A percentile compares a stretch with the other conserved stretches of the same genome.
Evolutionary conservation across 495 filamentous ascomycete genomes (phyloP).

Genomic region (Cercophora scortea): DNA sequence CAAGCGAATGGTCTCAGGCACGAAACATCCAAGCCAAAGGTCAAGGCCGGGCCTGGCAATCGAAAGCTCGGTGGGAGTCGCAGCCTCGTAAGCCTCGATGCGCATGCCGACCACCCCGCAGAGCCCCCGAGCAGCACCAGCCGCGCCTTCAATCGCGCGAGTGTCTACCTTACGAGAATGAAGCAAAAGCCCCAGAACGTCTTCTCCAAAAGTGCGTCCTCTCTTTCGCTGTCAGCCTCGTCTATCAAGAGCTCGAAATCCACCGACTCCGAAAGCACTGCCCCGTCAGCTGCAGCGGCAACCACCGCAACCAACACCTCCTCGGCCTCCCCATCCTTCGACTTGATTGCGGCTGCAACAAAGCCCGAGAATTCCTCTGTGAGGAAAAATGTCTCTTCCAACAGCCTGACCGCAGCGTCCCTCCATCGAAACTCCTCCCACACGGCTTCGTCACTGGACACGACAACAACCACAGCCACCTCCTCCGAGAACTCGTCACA

Average conservation of each 20-base stretch:
- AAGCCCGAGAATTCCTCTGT: slow-evolving; percentile 3
- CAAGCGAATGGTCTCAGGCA: slow-evolving; percentile 6
- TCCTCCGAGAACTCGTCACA: slow-evolving; percentile 52
- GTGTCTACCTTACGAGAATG: slow-evolving; percentile 32
- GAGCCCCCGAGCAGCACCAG: slow-evolving; percentile 21
- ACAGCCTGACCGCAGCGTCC: slow-evolving; percentile 24
- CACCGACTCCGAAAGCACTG: not conserved
- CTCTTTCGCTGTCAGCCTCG: slow-evolving; percentile 11
- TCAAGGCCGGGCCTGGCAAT: slow-evolving; percentile 12
- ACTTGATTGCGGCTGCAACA: not conserved
- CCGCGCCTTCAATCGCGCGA: slow-evolving; percentile 22
- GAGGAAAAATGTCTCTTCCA: slow-evolving; percentile 14
- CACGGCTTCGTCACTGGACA: slow-evolving; percentile 31
- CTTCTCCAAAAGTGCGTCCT: slow-evolving; percentile 22
- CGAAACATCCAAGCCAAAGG: slow-evolving; percentile 18
- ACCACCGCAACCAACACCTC: not conserved
- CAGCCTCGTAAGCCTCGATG: slow-evolving; percentile 18
- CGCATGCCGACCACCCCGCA: slow-evolving; percentile 14
- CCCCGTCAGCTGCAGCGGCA: not conserved
- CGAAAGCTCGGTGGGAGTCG: slow-evolving; percentile 22
- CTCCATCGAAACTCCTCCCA: slow-evolving; percentile 45
- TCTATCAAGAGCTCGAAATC: slow-evolving; percentile 19
- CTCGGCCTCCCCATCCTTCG: not conserved
- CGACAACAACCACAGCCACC: slow-evolving; percentile 42
- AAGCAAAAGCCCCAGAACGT: slow-evolving; percentile 33